These are phyloP conservation scores for Trichoderma koningii DNA, from an alignment of 2,329 filamentous ascomycete species.

Conservation along the genomic window DNA sequence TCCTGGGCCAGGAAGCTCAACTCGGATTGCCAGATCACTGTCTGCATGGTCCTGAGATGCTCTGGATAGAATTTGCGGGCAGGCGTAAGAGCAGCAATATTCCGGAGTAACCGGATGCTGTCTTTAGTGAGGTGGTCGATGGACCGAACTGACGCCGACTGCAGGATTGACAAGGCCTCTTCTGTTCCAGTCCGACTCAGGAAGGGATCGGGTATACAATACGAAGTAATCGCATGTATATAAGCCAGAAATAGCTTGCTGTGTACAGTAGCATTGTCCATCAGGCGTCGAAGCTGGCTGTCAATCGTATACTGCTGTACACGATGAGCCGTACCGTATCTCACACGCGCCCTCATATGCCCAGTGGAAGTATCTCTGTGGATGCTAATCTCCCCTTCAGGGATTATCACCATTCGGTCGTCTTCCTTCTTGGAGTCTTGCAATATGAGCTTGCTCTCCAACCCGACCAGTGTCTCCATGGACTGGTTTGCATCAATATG, in stretches of 20 bases:
- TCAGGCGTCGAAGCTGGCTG: constrained; percentile 49
- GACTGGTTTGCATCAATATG: constrained; percentile 49
- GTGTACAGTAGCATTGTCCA: constrained; percentile 52
- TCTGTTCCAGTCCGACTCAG: constrained; percentile 57
- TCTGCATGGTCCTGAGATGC: constrained; percentile 48
- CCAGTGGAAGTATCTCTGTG: background rate
- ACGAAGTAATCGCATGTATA: constrained; percentile 57
- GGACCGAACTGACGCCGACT: constrained; percentile 52
- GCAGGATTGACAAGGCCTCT: constrained; percentile 51
- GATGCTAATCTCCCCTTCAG: background rate
- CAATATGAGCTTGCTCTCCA: constrained; percentile 54
- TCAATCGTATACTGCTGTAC: constrained; percentile 44
- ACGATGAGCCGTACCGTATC: background rate
- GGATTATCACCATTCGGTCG: background rate
- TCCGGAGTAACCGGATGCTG: background rate
- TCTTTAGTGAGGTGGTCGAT: constrained; percentile 31
- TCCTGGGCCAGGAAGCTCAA: constrained; percentile 50
- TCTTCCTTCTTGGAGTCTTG: background rate
- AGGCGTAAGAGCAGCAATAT: constrained; percentile 21
- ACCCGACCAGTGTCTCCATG: constrained; percentile 51
- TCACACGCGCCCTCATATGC: background rate
- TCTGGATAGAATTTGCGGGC: constrained; percentile 42
- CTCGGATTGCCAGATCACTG: constrained; percentile 43
- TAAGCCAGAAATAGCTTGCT: constrained; percentile 56
- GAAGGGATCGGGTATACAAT: constrained; percentile 53